Percentiles rank a stretch among this genome's conserved stretches.
phyloP scores from a whole-genome alignment of 805 yeast genomes.

The Saccharomycopsis synnaedendra region DNA sequence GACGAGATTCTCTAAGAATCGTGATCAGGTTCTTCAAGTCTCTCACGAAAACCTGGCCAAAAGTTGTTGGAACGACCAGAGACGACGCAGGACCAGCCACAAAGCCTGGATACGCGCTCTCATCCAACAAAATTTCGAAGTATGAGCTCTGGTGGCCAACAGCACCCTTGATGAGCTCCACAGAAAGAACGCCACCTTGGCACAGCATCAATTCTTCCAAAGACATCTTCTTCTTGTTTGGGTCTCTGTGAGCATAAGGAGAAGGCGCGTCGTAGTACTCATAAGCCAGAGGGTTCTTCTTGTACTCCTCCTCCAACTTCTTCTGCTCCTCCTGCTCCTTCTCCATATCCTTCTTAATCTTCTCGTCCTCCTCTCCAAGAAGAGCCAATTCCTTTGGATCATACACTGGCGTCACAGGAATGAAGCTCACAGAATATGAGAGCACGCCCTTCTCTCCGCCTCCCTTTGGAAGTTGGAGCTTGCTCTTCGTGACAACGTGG shows the following conservation, averaged over 20 bases:
- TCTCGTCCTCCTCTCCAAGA: slow-evolving; percentile 30
- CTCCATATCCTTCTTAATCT: slow-evolving; percentile 26
- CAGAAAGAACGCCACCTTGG: slow-evolving; percentile 52
- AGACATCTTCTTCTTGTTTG: slow-evolving; percentile 31
- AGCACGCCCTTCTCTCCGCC: slow-evolving; percentile 40
- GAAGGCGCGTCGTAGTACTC: slow-evolving; percentile 46
- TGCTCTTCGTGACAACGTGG: slow-evolving; percentile 26
- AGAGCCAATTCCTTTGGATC: slow-evolving; percentile 44
- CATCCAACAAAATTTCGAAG: slow-evolving; percentile 57
- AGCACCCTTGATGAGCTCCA: slow-evolving; percentile 40
- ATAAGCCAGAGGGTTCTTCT: slow-evolving; percentile 47
- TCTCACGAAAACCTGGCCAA: slow-evolving; percentile 53
- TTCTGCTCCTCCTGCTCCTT: slow-evolving; percentile 32
- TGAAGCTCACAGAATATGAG: slow-evolving; percentile 45
- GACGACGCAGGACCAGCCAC: slow-evolving; percentile 36
- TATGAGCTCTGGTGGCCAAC: slow-evolving; percentile 36
- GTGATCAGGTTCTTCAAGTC: slow-evolving; percentile 54
- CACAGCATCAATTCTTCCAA: slow-evolving; percentile 41
- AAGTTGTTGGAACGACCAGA: slow-evolving; percentile 34
- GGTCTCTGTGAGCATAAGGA: slow-evolving; percentile 28
- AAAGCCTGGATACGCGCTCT: slow-evolving; percentile 46
- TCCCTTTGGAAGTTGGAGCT: slow-evolving; percentile 24
- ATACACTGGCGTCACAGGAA: slow-evolving; percentile 55
- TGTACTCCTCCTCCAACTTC: slow-evolving; percentile 36
- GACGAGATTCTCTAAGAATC: slow-evolving; percentile 46